Conservation (phyloP, 2,329 filamentous ascomycete genomes). For the Fusarium siculi region DNA sequence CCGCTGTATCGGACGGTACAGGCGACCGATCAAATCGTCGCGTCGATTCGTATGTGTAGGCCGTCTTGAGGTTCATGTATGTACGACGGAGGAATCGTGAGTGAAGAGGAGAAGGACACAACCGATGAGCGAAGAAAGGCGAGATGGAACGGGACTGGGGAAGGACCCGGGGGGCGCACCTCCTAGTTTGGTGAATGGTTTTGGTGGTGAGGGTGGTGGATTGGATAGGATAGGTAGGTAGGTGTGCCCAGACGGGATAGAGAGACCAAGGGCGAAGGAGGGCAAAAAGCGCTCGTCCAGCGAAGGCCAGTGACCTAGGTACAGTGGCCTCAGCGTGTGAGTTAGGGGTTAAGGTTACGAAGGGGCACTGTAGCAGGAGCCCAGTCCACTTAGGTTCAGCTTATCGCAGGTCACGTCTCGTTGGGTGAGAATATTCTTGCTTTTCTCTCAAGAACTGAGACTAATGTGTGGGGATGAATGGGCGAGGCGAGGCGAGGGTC, state of each 20-base stretch:
- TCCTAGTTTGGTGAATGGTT: constrained; percentile 34
- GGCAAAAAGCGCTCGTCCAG: neutral
- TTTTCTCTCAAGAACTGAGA: constrained; percentile 11
- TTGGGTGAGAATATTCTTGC: constrained; percentile 2
- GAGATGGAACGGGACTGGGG: constrained; percentile 37
- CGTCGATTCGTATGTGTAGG: constrained; percentile 30
- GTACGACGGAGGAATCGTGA: constrained; percentile 21
- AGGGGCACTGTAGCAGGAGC: constrained; percentile 14
- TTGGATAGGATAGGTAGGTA: neutral
- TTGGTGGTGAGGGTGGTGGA: constrained; percentile 32
- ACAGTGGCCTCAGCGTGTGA: constrained; percentile 17
- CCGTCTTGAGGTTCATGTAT: constrained; percentile 18
- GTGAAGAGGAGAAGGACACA: constrained; percentile 33
- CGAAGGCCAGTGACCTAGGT: constrained; percentile 2
- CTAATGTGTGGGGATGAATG: constrained; percentile 20
- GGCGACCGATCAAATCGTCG: constrained; percentile 24
- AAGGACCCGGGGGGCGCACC: constrained; percentile 31
- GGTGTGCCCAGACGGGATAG: neutral
- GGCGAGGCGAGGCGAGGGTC: constrained; percentile 9
- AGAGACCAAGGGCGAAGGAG: neutral
- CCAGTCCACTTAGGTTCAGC: neutral
- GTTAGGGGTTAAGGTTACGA: constrained; percentile 12
- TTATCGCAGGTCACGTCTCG: neutral
- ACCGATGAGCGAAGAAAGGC: constrained; percentile 35
- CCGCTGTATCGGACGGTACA: constrained; percentile 36